These are phyloP conservation scores for Lipomyces mesembrius DNA, from an alignment of 805 yeast genomes.

Conservation along the genomic window DNA sequence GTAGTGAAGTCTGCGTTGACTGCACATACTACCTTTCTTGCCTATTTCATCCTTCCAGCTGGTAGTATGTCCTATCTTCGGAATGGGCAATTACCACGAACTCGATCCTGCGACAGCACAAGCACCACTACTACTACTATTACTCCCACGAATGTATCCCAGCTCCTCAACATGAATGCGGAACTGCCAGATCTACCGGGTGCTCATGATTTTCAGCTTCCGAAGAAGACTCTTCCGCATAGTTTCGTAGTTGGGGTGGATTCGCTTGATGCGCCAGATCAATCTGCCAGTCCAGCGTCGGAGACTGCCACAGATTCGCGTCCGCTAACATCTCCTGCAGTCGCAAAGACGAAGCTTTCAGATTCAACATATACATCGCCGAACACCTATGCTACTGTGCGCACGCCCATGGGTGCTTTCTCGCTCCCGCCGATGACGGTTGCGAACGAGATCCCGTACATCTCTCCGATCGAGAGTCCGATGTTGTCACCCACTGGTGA, in stretches of 20 bases:
- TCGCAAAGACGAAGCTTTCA: not conserved
- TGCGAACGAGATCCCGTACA: constrained; percentile 33
- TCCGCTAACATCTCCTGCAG: not conserved
- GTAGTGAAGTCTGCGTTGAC: not conserved
- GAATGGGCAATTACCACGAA: not conserved
- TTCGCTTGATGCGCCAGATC: not conserved
- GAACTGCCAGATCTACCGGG: not conserved
- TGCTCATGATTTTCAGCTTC: not conserved
- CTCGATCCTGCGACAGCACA: constrained; percentile 1
- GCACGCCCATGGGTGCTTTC: constrained; percentile 32
- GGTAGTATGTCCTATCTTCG: constrained; percentile 1
- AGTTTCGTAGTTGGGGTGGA: not conserved
- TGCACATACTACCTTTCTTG: not conserved
- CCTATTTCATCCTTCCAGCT: not conserved
- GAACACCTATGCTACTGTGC: constrained; percentile 1
- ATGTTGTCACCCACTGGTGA: constrained; percentile 8
- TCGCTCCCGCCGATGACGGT: constrained; percentile 33
- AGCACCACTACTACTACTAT: not conserved
- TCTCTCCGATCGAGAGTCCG: constrained; percentile 39
- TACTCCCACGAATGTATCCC: not conserved
- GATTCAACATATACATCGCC: not conserved
- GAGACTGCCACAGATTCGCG: not conserved
- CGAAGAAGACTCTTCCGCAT: not conserved
- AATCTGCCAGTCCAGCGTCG: not conserved
- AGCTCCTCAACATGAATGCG: constrained; percentile 5